Evolutionary conservation across 192 early-diverging fungal species (phyloP).

Genomic region (Coemansia sp.): DNA sequence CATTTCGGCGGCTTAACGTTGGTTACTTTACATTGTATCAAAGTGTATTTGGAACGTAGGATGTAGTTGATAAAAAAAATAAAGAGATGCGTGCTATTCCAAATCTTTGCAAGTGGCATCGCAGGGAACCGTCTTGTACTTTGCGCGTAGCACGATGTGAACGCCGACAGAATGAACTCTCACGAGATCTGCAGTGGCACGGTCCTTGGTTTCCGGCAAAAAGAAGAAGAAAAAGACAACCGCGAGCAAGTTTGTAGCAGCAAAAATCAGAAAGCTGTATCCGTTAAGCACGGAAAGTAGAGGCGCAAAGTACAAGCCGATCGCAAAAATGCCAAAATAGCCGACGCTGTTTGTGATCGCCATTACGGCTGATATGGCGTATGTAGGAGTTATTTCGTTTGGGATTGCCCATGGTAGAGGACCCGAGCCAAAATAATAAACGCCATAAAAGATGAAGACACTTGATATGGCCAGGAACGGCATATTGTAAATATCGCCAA

Average conservation of each 20-base stretch:
- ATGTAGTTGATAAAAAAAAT: neutral
- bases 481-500: slow-evolving; percentile 56
- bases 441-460: slow-evolving; percentile 68
- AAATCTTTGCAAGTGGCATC: neutral
- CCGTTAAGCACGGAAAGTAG: slow-evolving; percentile 39
- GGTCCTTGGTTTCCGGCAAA: slow-evolving; percentile 79
- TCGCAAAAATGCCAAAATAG: slow-evolving; percentile 59
- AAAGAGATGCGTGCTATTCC: neutral
- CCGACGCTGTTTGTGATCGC: slow-evolving; percentile 66
- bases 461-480: slow-evolving; percentile 56
- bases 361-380: slow-evolving; percentile 64
- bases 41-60: too few relatives aligned
- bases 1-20: too few relatives aligned
- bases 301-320: slow-evolving; percentile 58
- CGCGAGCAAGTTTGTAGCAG: slow-evolving; percentile 56
- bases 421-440: slow-evolving; percentile 72
- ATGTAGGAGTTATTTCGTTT: slow-evolving; percentile 72
- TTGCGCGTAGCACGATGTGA: too few relatives aligned
- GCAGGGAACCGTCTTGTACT: neutral
- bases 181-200: slow-evolving; percentile 59
- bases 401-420: slow-evolving; percentile 76
- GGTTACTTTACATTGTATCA: too few relatives aligned
- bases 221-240: slow-evolving; percentile 59
- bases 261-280: slow-evolving; percentile 64
- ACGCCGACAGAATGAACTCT: slow-evolving; percentile 24